These are phyloP conservation scores for Pisolithus albus DNA, from an alignment of 768 basidiomycete genomes.

Conservation along the genomic window DNA sequence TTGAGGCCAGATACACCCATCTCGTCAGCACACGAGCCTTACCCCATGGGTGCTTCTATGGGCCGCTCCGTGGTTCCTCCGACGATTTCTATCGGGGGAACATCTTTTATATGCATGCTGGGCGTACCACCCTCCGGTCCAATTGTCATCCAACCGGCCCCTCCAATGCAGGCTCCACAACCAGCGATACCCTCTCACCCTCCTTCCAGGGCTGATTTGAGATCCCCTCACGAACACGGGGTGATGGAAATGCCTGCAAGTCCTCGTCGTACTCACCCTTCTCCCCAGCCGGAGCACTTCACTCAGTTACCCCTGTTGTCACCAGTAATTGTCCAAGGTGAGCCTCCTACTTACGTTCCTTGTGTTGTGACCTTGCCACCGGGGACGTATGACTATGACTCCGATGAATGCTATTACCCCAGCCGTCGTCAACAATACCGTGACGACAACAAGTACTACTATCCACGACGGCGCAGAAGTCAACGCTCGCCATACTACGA, in stretches of 20 bases:
- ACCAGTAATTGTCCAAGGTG: background rate
- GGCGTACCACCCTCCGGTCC: slow-evolving; percentile 5
- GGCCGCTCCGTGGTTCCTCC: background rate
- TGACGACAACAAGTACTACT: no score
- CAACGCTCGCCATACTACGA: background rate
- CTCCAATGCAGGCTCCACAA: background rate
- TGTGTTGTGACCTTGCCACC: background rate
- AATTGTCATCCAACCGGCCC: slow-evolving; percentile 13
- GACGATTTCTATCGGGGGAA: background rate
- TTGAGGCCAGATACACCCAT: slow-evolving; percentile 13
- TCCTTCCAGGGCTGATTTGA: slow-evolving; percentile 8
- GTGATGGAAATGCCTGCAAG: background rate
- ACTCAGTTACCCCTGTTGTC: background rate
- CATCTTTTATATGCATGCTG: background rate
- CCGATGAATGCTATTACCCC: slow-evolving; percentile 1
- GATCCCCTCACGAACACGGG: slow-evolving; percentile 3
- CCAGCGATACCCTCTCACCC: slow-evolving; percentile 9
- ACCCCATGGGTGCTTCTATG: background rate
- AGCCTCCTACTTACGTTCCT: no score
- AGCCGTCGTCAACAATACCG: no score
- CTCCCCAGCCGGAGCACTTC: slow-evolving; percentile 8
- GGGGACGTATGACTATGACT: slow-evolving; percentile 8
- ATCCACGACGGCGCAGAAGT: no score
- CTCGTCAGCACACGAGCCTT: background rate
- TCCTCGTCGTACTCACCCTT: slow-evolving; percentile 10